Conservation (phyloP, 192 early-diverging fungal species). For the Jimgerdemannia flammicorona region DNA sequence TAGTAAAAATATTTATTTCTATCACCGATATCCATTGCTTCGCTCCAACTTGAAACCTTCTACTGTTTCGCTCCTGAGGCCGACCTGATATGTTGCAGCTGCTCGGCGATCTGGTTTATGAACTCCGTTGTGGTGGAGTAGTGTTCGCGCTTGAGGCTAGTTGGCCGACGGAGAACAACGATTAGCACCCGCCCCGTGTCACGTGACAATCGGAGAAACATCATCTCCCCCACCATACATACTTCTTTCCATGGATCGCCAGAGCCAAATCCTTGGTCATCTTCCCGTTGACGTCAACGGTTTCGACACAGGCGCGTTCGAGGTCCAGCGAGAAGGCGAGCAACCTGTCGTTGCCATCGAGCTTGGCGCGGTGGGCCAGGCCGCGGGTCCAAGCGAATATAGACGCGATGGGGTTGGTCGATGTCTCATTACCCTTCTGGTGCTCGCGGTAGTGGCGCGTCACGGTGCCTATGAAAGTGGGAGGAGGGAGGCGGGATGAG, state of each 20-base stretch:
- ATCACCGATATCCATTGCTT: too few relatives aligned
- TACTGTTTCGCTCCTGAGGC: not conserved
- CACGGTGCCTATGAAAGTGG: conserved; percentile 65
- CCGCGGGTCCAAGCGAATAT: conserved; percentile 98
- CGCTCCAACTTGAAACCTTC: too few relatives aligned
- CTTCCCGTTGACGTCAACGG: conserved; percentile 73
- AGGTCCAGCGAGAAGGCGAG: conserved; percentile 71
- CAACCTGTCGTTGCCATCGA: conserved; percentile 80
- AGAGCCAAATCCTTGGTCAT: conserved; percentile 99
- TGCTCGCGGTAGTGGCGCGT: conserved; percentile 94
- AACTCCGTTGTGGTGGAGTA: conserved; percentile 89
- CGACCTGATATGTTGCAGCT: conserved; percentile 23
- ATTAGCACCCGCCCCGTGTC: too few relatives aligned
- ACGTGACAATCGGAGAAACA: too few relatives aligned
- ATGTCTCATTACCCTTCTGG: conserved; percentile 92
- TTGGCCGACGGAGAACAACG: too few relatives aligned
- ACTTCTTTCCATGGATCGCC: conserved; percentile 84
- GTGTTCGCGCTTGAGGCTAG: conserved; percentile 62
- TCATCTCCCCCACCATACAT: conserved; percentile 15
- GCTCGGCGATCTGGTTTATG: conserved; percentile 78
- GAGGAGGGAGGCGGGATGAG: too few relatives aligned
- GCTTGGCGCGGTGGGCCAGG: conserved; percentile 89
- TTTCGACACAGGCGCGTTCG: conserved; percentile 85
- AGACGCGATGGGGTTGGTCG: conserved; percentile 95
- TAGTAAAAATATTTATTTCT: too few relatives aligned